Conservation (phyloP, 345 rosid genomes). For the Melaleuca alternifolia region DNA sequence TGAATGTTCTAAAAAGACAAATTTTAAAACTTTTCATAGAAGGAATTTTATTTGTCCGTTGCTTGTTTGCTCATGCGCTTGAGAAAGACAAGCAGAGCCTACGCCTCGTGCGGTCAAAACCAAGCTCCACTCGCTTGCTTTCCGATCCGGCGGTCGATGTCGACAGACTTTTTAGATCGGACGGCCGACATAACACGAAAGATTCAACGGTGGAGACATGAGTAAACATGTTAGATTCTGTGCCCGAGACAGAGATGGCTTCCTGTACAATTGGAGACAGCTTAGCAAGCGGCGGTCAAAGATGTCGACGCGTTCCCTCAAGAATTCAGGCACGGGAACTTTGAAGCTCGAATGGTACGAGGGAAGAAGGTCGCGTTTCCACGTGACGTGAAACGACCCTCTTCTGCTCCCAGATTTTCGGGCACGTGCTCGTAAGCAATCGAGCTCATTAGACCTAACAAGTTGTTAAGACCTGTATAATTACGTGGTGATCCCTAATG, state of each 20-base stretch:
- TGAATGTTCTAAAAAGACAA: too few relatives aligned
- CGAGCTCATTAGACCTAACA: neutral
- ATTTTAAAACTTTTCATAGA: too few relatives aligned
- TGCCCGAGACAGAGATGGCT: too few relatives aligned
- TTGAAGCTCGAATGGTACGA: neutral
- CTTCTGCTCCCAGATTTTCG: neutral
- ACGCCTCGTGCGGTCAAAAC: rapidly evolving
- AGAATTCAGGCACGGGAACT: neutral
- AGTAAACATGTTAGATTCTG: neutral
- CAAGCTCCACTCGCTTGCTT: neutral
- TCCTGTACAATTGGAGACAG: neutral
- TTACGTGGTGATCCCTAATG: neutral
- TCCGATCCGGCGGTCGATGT: neutral
- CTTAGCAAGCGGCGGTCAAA: neutral
- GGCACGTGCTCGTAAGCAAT: neutral
- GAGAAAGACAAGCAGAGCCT: neutral
- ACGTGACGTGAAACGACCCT: neutral
- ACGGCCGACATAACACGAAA: neutral
- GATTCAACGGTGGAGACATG: neutral
- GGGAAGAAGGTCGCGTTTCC: neutral
- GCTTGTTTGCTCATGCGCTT: neutral
- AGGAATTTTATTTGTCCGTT: neutral
- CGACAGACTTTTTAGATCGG: neutral
- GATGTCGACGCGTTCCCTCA: neutral
- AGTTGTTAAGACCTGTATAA: neutral